Conservation (phyloP, 2,329 filamentous ascomycete species). For the Rhytidhysteron rufulum region DNA sequence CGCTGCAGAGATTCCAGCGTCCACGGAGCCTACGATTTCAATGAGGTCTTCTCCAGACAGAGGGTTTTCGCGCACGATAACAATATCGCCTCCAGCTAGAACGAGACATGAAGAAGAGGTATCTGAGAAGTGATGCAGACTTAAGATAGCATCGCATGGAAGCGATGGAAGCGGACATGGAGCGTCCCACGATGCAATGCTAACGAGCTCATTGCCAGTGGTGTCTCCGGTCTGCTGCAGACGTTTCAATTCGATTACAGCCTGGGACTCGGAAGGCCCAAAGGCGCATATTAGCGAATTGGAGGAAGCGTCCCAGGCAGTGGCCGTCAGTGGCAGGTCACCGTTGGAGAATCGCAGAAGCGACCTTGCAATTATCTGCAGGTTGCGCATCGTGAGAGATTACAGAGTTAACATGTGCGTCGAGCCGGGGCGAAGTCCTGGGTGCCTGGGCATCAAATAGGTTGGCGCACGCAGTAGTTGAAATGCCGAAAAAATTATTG, state of each 20-base stretch:
- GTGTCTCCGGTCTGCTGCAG: slow-evolving; percentile 42
- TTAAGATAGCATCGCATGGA: slow-evolving; percentile 69
- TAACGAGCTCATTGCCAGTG: slow-evolving; percentile 34
- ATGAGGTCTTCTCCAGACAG: slow-evolving; percentile 69
- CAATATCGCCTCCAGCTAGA: slow-evolving; percentile 84
- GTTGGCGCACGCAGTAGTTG: too few relatives aligned
- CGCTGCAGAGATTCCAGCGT: slow-evolving; percentile 84
- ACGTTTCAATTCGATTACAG: slow-evolving; percentile 69
- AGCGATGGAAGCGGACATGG: slow-evolving; percentile 75
- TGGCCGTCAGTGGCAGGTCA: slow-evolving; percentile 63
- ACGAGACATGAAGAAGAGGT: slow-evolving; percentile 74
- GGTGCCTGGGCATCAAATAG: too few relatives aligned
- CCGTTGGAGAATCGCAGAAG: slow-evolving; percentile 56
- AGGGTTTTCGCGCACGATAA: slow-evolving; percentile 73
- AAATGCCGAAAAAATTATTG: too few relatives aligned
- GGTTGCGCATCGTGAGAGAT: slow-evolving; percentile 72
- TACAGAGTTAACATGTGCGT: background rate
- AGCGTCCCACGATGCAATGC: slow-evolving; percentile 84
- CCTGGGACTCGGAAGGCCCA: slow-evolving; percentile 68
- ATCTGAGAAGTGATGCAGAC: slow-evolving; percentile 82
- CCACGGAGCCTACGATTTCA: slow-evolving; percentile 92
- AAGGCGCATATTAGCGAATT: slow-evolving; percentile 79
- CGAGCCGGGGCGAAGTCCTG: too few relatives aligned
- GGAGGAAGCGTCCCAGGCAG: slow-evolving; percentile 78
- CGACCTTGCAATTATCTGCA: slow-evolving; percentile 71